phyloP scores from a whole-genome alignment of 129 eudicot species.

The Lonicera japonica region DNA sequence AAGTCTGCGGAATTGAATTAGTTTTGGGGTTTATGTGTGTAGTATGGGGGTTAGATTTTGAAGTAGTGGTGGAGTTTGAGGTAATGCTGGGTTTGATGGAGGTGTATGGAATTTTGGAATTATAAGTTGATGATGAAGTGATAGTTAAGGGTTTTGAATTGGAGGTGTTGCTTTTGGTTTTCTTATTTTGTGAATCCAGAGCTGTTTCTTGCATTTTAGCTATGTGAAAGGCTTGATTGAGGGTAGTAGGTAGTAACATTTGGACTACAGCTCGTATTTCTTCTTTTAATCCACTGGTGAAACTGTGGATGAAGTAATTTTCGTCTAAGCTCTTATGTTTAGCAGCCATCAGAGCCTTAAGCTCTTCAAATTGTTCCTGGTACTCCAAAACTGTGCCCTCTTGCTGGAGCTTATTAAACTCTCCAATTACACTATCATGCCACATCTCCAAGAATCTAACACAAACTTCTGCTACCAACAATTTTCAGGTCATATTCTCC shows the following conservation, averaged over 20 bases:
- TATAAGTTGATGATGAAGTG: too few relatives aligned
- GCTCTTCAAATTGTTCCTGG: not conserved
- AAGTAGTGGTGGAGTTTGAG: too few relatives aligned
- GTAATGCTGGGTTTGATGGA: too few relatives aligned
- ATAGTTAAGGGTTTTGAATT: not conserved
- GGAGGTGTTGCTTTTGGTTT: not conserved
- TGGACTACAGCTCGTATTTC: not conserved
- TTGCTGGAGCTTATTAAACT: not conserved
- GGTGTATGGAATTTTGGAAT: too few relatives aligned
- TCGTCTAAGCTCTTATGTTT: not conserved
- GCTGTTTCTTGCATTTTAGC: not conserved
- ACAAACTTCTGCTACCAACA: too few relatives aligned
- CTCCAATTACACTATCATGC: not conserved
- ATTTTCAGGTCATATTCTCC: too few relatives aligned
- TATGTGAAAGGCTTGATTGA: not conserved
- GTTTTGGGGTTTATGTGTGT: too few relatives aligned
- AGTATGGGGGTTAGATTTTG: too few relatives aligned
- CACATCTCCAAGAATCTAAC: too few relatives aligned
- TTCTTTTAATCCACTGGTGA: not conserved
- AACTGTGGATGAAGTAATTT: not conserved
- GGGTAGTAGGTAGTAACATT: not conserved
- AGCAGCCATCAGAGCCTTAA: not conserved
- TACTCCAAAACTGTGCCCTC: not conserved
- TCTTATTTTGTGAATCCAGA: not conserved
- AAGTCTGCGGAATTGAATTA: too few relatives aligned